phyloP scores from a whole-genome alignment of 2,329 filamentous ascomycete genomes.

The Fusarium pseudoanthophilum region DNA sequence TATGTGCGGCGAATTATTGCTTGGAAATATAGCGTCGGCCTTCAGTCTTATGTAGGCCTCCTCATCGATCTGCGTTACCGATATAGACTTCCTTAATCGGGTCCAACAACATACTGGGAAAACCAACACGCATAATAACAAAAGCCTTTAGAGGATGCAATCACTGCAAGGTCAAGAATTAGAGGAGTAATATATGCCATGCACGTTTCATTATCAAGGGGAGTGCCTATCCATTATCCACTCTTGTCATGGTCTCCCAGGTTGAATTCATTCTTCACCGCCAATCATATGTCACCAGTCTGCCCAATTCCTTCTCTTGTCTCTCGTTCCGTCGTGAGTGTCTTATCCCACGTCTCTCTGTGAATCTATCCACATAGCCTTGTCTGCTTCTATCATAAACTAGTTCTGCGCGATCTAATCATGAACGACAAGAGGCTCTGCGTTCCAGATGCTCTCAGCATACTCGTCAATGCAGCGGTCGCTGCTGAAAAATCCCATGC shows the following conservation, averaged over 20 bases:
- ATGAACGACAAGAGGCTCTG: constrained; percentile 77
- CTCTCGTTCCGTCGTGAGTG: constrained; percentile 3
- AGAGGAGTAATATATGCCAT: constrained; percentile 7
- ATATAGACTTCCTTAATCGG: background rate
- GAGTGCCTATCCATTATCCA: constrained; percentile 11
- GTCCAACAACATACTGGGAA: background rate
- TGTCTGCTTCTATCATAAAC: constrained; percentile 15
- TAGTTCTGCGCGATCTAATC: constrained; percentile 40
- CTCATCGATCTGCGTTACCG: background rate
- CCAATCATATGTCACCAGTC: constrained; percentile 24
- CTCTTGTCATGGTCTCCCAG: constrained; percentile 13
- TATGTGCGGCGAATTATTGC: no score
- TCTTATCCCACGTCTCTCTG: constrained; percentile 5
- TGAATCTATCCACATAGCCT: constrained; percentile 25
- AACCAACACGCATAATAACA: background rate
- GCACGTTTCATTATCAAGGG: constrained; percentile 29
- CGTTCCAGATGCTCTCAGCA: constrained; percentile 96
- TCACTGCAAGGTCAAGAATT: background rate
- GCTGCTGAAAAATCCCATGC: constrained; percentile 98
- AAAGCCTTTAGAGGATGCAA: background rate
- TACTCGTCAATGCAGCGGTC: constrained; percentile 98
- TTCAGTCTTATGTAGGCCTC: background rate
- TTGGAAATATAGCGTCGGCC: background rate
- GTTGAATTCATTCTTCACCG: background rate
- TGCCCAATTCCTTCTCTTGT: constrained; percentile 10